Conservation (phyloP, 768 basidiomycete species). For the Lactarius deliciosus region DNA sequence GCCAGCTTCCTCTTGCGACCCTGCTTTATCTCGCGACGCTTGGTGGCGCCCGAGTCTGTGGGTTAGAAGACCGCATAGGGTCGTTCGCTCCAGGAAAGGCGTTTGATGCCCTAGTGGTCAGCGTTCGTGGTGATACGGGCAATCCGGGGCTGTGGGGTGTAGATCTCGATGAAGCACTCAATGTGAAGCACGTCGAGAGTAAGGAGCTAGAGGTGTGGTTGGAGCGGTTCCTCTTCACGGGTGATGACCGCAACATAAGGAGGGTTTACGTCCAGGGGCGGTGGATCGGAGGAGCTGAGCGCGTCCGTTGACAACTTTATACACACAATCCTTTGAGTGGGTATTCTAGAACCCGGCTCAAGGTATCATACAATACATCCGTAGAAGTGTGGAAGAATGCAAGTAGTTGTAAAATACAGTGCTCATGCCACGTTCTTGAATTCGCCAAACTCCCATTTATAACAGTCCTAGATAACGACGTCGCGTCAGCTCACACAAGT, state of each 20-base stretch:
- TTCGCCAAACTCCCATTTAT: slow-evolving; percentile 70
- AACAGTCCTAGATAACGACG: slow-evolving; percentile 59
- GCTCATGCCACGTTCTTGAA: slow-evolving; percentile 37
- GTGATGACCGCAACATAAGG: slow-evolving; percentile 81
- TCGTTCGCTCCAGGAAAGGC: slow-evolving; percentile 78
- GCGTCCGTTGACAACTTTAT: slow-evolving; percentile 7
- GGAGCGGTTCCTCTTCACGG: slow-evolving; percentile 84
- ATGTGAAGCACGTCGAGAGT: slow-evolving; percentile 31
- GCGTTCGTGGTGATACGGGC: slow-evolving; percentile 49
- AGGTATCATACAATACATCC: slow-evolving; percentile 6
- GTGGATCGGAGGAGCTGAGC: slow-evolving; percentile 67
- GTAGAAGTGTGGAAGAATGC: slow-evolving; percentile 8
- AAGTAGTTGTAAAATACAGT: not conserved
- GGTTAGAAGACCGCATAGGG: slow-evolving; percentile 65
- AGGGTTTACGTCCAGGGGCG: slow-evolving; percentile 83
- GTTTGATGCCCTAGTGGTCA: slow-evolving; percentile 86
- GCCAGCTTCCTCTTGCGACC: slow-evolving; percentile 70
- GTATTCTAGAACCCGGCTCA: not conserved
- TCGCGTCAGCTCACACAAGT: not conserved
- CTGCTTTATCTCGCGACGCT: slow-evolving; percentile 88
- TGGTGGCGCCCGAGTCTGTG: slow-evolving; percentile 86
- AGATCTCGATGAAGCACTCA: slow-evolving; percentile 37
- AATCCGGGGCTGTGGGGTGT: slow-evolving; percentile 60
- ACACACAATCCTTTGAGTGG: not conserved
- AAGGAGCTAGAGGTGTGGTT: slow-evolving; percentile 55